Evolutionary conservation across 768 basidiomycete species (phyloP).

Genomic region (Terana coerulea): DNA sequence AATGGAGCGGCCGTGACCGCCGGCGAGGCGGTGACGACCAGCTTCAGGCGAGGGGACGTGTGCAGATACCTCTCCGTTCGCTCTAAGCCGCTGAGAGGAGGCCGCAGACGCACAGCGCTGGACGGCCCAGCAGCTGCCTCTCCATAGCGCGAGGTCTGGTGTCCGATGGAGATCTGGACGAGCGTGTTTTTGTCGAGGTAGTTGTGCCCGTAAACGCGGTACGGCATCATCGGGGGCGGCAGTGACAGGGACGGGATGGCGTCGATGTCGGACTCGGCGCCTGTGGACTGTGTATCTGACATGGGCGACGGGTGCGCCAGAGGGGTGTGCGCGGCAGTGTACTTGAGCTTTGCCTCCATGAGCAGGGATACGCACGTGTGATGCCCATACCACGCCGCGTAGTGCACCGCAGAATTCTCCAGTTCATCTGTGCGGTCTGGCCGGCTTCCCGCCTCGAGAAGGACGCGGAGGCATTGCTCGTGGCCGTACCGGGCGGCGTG

Average conservation of each 20-base stretch:
- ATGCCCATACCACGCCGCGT: slow-evolving; percentile 96
- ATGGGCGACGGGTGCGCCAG: slow-evolving; percentile 21
- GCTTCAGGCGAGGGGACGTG: slow-evolving; percentile 81
- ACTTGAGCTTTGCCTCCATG: slow-evolving; percentile 34
- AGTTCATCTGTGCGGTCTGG: slow-evolving; percentile 81
- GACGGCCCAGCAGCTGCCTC: slow-evolving; percentile 32
- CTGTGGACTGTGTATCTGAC: slow-evolving; percentile 22
- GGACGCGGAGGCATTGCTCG: slow-evolving; percentile 64
- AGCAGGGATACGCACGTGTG: slow-evolving; percentile 62
- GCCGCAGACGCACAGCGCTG: slow-evolving; percentile 61
- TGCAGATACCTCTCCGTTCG: slow-evolving; percentile 64
- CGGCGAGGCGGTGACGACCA: slow-evolving; percentile 90
- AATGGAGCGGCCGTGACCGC: slow-evolving; percentile 86
- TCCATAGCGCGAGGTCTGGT: slow-evolving; percentile 40
- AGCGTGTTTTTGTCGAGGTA: slow-evolving; percentile 85
- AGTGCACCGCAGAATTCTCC: slow-evolving; percentile 82
- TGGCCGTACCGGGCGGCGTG: slow-evolving; percentile 91
- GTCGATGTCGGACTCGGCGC: slow-evolving; percentile 72
- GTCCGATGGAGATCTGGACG: slow-evolving; percentile 83
- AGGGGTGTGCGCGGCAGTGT: slow-evolving; percentile 20
- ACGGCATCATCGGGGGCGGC: slow-evolving; percentile 97
- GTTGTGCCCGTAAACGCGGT: slow-evolving; percentile 96
- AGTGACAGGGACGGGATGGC: slow-evolving; percentile 91
- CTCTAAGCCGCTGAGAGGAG: slow-evolving; percentile 67
- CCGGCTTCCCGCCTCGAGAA: slow-evolving; percentile 76